phyloP scores from a whole-genome alignment of 208 protist genomes.

The Trypanosoma platydactyli region DNA sequence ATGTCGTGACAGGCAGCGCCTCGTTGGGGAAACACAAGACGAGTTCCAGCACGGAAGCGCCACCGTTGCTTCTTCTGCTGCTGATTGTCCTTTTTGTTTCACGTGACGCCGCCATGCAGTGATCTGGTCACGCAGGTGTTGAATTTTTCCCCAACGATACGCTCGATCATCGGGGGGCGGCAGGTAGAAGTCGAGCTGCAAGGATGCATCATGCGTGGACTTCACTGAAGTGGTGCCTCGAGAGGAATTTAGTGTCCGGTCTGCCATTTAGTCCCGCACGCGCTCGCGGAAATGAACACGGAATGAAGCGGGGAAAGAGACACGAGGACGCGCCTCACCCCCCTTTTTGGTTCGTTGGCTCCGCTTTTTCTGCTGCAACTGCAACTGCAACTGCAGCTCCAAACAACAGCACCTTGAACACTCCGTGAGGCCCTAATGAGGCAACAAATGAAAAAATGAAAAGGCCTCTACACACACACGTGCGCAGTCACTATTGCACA shows the following conservation, averaged over 20 bases:
- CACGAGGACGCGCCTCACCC: too few relatives aligned
- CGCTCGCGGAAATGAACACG: too few relatives aligned
- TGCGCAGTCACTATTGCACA: too few relatives aligned
- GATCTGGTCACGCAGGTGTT: slow-evolving; percentile 26
- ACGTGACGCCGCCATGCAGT: slow-evolving; percentile 14
- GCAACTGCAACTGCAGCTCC: too few relatives aligned
- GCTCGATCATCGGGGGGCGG: slow-evolving; percentile 23
- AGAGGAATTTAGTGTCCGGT: neutral
- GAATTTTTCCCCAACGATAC: slow-evolving; percentile 19
- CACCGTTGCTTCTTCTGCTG: neutral
- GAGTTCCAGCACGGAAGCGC: neutral
- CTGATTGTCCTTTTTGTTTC: neutral
- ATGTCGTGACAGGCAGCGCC: neutral
- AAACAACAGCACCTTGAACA: too few relatives aligned
- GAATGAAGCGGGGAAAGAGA: too few relatives aligned
- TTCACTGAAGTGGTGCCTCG: neutral
- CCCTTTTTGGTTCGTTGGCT: too few relatives aligned
- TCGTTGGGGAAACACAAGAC: neutral
- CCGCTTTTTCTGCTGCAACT: too few relatives aligned
- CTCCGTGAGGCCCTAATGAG: too few relatives aligned
- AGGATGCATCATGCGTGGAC: neutral
- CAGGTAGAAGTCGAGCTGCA: slow-evolving; percentile 25
- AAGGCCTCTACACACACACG: too few relatives aligned
- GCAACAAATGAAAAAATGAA: too few relatives aligned
- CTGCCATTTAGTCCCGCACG: neutral